Percentiles rank a stretch among this genome's conserved stretches.
phyloP scores from a whole-genome alignment of 164 flowering plant species.

The Nymphaea thermarum region DNA sequence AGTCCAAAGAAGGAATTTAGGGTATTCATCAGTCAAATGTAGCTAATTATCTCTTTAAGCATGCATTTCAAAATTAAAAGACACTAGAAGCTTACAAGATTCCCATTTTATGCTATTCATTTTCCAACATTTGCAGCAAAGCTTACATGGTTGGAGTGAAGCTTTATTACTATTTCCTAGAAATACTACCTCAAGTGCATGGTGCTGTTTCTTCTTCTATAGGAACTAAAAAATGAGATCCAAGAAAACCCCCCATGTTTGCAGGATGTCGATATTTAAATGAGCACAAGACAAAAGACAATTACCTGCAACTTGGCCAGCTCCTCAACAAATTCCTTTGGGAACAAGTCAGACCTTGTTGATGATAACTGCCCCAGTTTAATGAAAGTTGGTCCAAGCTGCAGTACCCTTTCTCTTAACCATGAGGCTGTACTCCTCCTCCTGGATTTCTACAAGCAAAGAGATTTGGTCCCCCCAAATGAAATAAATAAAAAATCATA shows the following conservation, averaged over 20 bases:
- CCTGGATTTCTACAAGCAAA: slow-evolving; percentile 45
- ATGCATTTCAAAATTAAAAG: too few species aligned
- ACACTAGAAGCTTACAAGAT: slow-evolving; percentile 1
- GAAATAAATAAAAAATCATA: too few species aligned
- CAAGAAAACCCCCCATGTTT: too few species aligned
- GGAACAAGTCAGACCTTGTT: slow-evolving; percentile 92
- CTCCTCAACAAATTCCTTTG: slow-evolving; percentile 83
- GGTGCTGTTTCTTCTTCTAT: too few species aligned
- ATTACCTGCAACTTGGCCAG: slow-evolving; percentile 94
- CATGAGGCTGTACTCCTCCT: slow-evolving; percentile 77
- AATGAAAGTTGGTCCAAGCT: slow-evolving; percentile 95
- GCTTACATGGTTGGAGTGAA: not conserved
- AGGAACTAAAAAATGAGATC: too few species aligned
- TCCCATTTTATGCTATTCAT: not conserved
- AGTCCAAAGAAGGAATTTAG: too few species aligned
- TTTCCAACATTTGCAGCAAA: not conserved
- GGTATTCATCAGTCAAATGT: too few species aligned
- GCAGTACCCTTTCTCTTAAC: slow-evolving; percentile 76
- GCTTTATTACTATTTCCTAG: too few species aligned
- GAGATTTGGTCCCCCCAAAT: not conserved
- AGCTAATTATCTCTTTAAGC: too few species aligned
- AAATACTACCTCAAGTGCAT: too few species aligned
- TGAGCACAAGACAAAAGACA: too few species aligned
- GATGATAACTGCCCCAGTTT: slow-evolving; percentile 92
- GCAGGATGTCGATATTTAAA: too few species aligned